Base-by-base conservation (phyloP, 257 asterid genomes). In the Linderniella brevidens region DNA sequence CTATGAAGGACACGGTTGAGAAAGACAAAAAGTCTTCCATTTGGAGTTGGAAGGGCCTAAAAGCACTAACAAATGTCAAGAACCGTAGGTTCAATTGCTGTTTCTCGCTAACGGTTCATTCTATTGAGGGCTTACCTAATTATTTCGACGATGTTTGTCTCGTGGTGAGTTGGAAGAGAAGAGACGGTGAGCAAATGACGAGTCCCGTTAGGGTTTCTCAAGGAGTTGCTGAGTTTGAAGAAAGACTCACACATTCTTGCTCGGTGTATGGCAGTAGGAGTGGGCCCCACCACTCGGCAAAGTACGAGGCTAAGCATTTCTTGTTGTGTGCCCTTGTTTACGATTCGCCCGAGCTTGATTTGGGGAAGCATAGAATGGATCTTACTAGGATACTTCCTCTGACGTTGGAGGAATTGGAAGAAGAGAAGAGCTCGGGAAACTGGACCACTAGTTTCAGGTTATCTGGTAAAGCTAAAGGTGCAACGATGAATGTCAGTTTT, bases 11-110 rank as follows among this genome's bases (percentile, higher is more conserved):
- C 50, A 59, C 79, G 20, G 12, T 36, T n/a, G 84, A 82, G 6
- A 80, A 72, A 60, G 83, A 73, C 40, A 81, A 81, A 72, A 78
- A 74, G 64, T 66, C 79, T 3, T 72, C 98, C 5, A 72, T 79
- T 53, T 90, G 98, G 98, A 78, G 94, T 63, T 90, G 98, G 98
- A 79, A 79, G 69, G 70, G 82, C 40, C 60, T 90, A 25, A 84
- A 77, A 79, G 74, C 98, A 11, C 71, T 85, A 56, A 79, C 93
- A 17, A 59, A 68, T 56, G 76, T 63, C 53, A 68, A 88, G 20
- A 75, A 63, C 65, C 76, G 80, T 4, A 71, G 77, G 64, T 90
- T 90, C 54, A 59, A 61, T 54, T 78, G 92, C 54, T 53, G 78
- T 58, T 90, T 90, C 67, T 68, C 94, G 1, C 81, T 90, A 41